A percentile compares a stretch with the other conserved stretches of the same genome.
Evolutionary conservation across 768 basidiomycete species (phyloP).

Genomic region (Suillus weaverae): DNA sequence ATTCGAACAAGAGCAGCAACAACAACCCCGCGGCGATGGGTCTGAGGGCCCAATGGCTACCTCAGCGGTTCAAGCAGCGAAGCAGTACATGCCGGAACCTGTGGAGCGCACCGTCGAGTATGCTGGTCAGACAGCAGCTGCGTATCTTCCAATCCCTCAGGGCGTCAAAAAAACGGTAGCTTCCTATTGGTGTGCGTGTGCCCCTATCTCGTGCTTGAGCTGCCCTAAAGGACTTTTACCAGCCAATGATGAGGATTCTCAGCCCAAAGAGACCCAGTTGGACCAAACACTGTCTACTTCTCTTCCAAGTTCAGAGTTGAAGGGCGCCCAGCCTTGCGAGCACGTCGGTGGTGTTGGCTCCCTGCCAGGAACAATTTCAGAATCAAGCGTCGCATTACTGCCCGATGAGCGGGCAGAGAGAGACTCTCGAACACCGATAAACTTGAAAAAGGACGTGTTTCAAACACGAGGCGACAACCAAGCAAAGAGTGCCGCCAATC

Average conservation of each 20-base stretch:
- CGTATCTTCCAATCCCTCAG: slow-evolving; percentile 10
- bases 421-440: slow-evolving; percentile 5
- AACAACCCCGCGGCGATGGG: background rate
- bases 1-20: slow-evolving; percentile 2
- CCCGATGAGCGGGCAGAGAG: slow-evolving; percentile 44
- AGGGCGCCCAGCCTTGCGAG: slow-evolving; percentile 34
- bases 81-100: slow-evolving; percentile 12
- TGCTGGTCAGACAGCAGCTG: slow-evolving; percentile 9
- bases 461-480: slow-evolving; percentile 9
- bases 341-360: slow-evolving; percentile 45
- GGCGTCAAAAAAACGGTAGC: slow-evolving; percentile 2
- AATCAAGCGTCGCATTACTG: slow-evolving; percentile 47
- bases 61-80: slow-evolving; percentile 11
- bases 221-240: slow-evolving; percentile 11
- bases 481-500: slow-evolving; percentile 13
- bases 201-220: background rate
- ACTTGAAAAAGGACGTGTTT: slow-evolving; percentile 1
- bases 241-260: slow-evolving; percentile 11
- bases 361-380: slow-evolving; percentile 46
- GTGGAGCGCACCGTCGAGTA: slow-evolving; percentile 12
- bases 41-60: background rate
- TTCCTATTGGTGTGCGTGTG: slow-evolving; percentile 16
- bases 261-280: background rate
- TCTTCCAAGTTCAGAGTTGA: slow-evolving; percentile 36
- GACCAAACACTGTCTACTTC: slow-evolving; percentile 16